Evolutionary conservation across 2,329 filamentous ascomycete genomes (phyloP), one percentile per base, ranked within the genome.

Genomic region (Aspergillus uvarum): DNA sequence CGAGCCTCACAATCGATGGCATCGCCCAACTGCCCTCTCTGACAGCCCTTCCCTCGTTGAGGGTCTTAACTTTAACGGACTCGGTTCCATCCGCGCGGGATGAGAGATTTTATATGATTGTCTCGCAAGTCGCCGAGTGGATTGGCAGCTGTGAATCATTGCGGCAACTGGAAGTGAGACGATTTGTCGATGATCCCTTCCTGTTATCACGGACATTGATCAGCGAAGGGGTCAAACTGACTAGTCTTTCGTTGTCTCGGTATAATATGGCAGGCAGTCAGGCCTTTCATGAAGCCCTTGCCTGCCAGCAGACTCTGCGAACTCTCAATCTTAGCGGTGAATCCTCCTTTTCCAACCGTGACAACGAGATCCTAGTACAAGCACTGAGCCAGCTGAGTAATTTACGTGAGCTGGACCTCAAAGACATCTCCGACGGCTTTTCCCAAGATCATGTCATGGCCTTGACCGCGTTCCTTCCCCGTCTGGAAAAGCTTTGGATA

Each of bases 51-150:
- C 67, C 65, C n/a, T 72, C 76, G 5, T 68, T 87, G 19, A 78
- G 81, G 61, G 77, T 72, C 5, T 71, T 88, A 2, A 73, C 79
- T 4, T 73, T 88, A 12, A 77, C 79, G 44, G 81, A 83, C 59
- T 73, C 74, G 3, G 72, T 76, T 31, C 76, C 78, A 14, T 66
- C 69, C 2, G 71, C 79, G 22, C 78, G 82, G 58, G 72, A 85
- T 2, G 82, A 85, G 61, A 74, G 74, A 22, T 81, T 79, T 7
- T 78, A 85, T 56, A 79, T 84, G 54, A 77, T 80, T 7, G 83
- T 83, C 59, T 68, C 80, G 0, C 80, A 82, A 59, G 77, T 84
- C 26, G 73, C 83, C 47, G 74, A 76, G 4, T 88, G 85, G 85
- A 72, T 88, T 14, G 74, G 78, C 21, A 76, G 77, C n/a, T 87